Conservation (phyloP, 2,329 filamentous ascomycete genomes). For the Triangularia setosa region DNA sequence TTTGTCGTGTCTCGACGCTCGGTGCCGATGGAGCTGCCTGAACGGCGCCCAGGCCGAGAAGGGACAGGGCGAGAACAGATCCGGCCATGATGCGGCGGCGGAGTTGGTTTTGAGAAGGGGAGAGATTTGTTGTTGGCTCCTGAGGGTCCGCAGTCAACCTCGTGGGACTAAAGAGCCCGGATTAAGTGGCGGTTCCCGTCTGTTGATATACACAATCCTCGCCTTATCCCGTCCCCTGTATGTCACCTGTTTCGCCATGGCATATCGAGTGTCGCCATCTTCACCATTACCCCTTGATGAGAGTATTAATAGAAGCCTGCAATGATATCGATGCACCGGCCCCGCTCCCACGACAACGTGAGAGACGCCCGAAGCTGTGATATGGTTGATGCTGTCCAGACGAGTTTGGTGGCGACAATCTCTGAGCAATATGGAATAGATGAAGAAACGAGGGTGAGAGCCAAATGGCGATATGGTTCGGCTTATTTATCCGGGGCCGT, state of each 20-base stretch:
- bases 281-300: constrained; percentile 10
- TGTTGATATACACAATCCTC: constrained; percentile 22
- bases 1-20: constrained; percentile 19
- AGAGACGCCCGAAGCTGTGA: constrained; percentile 9
- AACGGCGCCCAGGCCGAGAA: constrained; percentile 28
- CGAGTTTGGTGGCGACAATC: constrained; percentile 28
- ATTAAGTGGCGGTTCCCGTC: constrained; percentile 4
- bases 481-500: constrained; percentile 29
- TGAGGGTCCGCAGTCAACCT: constrained; percentile 17
- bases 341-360: constrained; percentile 16
- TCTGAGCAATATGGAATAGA: constrained; percentile 31
- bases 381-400: constrained; percentile 15
- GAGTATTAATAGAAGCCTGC: constrained; percentile 26
- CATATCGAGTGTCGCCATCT: constrained; percentile 3
- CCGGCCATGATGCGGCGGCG: constrained; percentile 24
- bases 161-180: neutral
- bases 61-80: constrained; percentile 24
- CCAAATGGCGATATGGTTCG: constrained; percentile 26
- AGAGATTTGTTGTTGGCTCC: constrained; percentile 8
- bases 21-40: constrained; percentile 24
- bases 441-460: constrained; percentile 25
- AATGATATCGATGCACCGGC: constrained; percentile 10
- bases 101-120: constrained; percentile 12
- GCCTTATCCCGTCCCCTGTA: neutral
- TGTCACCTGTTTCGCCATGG: neutral